Evolutionary conservation across 441 rosid genomes (phyloP).

Genomic region (Lagerstroemia fauriei): DNA sequence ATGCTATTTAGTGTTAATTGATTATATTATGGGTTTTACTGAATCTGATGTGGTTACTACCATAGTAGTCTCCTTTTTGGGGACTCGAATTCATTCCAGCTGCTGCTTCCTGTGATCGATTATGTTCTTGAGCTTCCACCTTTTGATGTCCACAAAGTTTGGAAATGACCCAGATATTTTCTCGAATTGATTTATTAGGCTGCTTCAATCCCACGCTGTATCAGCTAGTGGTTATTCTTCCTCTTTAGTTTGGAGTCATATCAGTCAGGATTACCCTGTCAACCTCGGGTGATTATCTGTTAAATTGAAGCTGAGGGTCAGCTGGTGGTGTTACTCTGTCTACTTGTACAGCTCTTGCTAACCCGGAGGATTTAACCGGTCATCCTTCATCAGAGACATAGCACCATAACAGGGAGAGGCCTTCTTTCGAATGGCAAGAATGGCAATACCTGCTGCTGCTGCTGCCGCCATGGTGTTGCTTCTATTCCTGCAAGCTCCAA

Average conservation of each 20-base stretch:
- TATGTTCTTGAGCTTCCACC: not conserved
- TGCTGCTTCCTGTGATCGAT: not conserved
- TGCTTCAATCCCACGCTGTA: not conserved
- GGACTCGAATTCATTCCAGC: not conserved
- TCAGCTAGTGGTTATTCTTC: not conserved
- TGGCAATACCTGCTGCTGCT: constrained; percentile 33
- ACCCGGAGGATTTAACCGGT: not conserved
- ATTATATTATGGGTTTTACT: not conserved
- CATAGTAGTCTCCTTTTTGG: not conserved
- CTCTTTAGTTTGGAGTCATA: no score
- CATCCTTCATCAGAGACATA: not conserved
- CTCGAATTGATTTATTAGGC: not conserved
- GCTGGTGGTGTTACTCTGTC: not conserved
- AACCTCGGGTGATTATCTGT: not conserved
- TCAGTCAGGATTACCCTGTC: not conserved
- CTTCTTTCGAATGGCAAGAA: not conserved
- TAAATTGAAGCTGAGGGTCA: not conserved
- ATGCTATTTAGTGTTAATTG: not conserved
- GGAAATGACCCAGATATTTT: not conserved
- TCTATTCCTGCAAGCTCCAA: constrained; percentile 44
- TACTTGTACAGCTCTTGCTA: not conserved
- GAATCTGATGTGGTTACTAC: not conserved
- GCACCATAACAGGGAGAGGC: not conserved
- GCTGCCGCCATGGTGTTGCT: constrained; percentile 40
- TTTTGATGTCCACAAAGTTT: not conserved